Conservation (phyloP, 2,329 filamentous ascomycete genomes). For the Verticillium zaregamsianum region DNA sequence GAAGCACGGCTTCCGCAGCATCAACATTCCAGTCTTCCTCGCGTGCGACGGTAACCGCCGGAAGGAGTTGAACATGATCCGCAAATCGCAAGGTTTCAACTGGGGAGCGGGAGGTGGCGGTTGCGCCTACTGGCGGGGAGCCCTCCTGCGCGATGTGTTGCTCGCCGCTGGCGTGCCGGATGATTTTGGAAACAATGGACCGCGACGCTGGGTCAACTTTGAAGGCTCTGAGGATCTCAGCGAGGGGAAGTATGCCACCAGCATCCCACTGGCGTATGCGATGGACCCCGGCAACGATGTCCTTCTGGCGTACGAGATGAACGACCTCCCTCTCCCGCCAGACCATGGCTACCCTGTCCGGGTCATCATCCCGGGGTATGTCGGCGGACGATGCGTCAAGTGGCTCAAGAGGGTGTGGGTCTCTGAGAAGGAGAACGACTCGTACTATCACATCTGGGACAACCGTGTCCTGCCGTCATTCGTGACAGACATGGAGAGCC, state of each 20-base stretch:
- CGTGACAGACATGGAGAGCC: constrained; percentile 42
- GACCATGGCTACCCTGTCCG: constrained; percentile 42
- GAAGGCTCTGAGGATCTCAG: constrained; percentile 42
- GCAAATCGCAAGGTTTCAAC: constrained; percentile 42
- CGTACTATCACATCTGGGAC: constrained; percentile 45
- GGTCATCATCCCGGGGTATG: constrained; percentile 35
- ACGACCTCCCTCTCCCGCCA: constrained; percentile 32
- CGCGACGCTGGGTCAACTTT: constrained; percentile 40
- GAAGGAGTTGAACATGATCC: constrained; percentile 48
- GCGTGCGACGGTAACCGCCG: constrained; percentile 46
- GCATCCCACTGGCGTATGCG: constrained; percentile 41
- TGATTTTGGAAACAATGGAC: constrained; percentile 1
- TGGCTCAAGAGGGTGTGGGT: constrained; percentile 39
- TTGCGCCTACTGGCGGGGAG: constrained; percentile 48
- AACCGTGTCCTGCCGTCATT: constrained; percentile 47
- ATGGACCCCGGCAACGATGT: constrained; percentile 44
- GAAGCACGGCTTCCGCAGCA: constrained; percentile 32
- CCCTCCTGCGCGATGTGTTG: constrained; percentile 39
- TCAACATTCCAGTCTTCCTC: constrained; percentile 44
- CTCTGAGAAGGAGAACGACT: constrained; percentile 36
- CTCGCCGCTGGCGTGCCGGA: constrained; percentile 31
- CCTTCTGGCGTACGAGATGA: constrained; percentile 44
- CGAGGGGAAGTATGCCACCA: constrained; percentile 43
- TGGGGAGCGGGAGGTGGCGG: constrained; percentile 40
- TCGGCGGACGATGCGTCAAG: constrained; percentile 41